These are phyloP conservation scores for Fusarium setosum DNA, from an alignment of 2,329 filamentous ascomycete genomes.

Conservation along the genomic window DNA sequence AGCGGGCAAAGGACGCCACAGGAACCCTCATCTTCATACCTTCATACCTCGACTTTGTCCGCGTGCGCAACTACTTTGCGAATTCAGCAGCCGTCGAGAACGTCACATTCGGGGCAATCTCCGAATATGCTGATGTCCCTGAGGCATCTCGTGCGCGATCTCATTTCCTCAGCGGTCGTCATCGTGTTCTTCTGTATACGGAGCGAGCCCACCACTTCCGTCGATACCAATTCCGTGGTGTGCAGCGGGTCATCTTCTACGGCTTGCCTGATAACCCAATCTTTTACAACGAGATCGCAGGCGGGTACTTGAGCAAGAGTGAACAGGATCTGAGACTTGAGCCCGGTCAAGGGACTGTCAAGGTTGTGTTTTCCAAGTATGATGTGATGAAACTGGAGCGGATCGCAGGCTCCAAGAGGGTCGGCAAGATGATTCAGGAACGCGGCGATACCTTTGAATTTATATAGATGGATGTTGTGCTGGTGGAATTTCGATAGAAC, in stretches of 20 bases:
- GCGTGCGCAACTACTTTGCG: constrained; percentile 91
- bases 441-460: constrained; percentile 95
- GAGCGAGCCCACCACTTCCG: constrained; percentile 98
- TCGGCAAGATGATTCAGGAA: constrained; percentile 86
- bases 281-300: constrained; percentile 83
- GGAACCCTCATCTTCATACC: constrained; percentile 92
- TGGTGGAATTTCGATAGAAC: constrained; percentile 13
- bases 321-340: constrained; percentile 66
- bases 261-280: constrained; percentile 87
- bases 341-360: constrained; percentile 69
- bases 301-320: constrained; percentile 71
- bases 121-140: constrained; percentile 84
- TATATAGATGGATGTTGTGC: constrained; percentile 63
- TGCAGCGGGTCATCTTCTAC: constrained; percentile 89
- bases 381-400: constrained; percentile 91
- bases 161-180: constrained; percentile 86
- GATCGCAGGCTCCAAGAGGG: constrained; percentile 83
- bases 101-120: constrained; percentile 78
- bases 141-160: constrained; percentile 87
- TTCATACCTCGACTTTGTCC: constrained; percentile 94
- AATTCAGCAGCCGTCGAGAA: constrained; percentile 68
- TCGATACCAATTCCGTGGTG: constrained; percentile 84
- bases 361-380: constrained; percentile 84
- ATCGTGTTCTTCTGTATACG: constrained; percentile 88
- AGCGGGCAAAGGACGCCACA: constrained; percentile 69